Percentiles rank a stretch among this genome's conserved stretches.
phyloP scores from a whole-genome alignment of 345 rosid genomes.

The Citrus glauca region DNA sequence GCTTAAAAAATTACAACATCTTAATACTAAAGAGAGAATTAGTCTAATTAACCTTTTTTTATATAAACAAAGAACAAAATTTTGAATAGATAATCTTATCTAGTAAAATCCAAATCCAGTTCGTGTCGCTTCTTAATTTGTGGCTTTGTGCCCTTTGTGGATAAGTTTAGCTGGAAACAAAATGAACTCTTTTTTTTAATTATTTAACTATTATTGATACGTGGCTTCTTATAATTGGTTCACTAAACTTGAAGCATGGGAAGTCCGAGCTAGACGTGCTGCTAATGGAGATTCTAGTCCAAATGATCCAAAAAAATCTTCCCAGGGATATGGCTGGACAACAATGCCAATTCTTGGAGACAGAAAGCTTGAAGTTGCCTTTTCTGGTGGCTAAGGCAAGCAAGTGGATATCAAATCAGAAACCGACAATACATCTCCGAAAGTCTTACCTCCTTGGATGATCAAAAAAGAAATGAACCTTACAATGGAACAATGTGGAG shows the following conservation, averaged over 20 bases:
- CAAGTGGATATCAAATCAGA: slow-evolving; percentile 67
- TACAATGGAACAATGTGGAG: slow-evolving; percentile 83
- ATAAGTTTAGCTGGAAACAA: too few species aligned
- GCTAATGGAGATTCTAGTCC: slow-evolving; percentile 52
- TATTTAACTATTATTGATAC: too few species aligned
- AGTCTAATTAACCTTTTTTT: too few species aligned
- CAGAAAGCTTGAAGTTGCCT: slow-evolving; percentile 85
- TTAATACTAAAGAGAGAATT: too few species aligned
- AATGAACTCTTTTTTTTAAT: too few species aligned
- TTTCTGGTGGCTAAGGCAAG: slow-evolving; percentile 53
- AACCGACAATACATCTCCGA: slow-evolving; percentile 28
- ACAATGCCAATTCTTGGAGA: slow-evolving; percentile 90
- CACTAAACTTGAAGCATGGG: slow-evolving; percentile 42
- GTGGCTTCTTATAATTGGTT: too few species aligned
- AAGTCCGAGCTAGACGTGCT: slow-evolving; percentile 69
- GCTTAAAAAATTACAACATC: too few species aligned
- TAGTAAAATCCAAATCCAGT: too few species aligned
- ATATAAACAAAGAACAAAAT: too few species aligned
- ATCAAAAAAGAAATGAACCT: slow-evolving; percentile 88
- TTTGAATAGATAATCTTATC: too few species aligned
- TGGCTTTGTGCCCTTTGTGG: too few species aligned
- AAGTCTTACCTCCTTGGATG: slow-evolving; percentile 95
- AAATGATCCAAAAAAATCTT: slow-evolving; percentile 67
- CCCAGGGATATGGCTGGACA: slow-evolving; percentile 73
- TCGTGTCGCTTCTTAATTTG: too few species aligned